Evolutionary conservation across 225 moss, liverwort and hornwort genomes (phyloP).

Genomic region (Takakia lepidozioides): DNA sequence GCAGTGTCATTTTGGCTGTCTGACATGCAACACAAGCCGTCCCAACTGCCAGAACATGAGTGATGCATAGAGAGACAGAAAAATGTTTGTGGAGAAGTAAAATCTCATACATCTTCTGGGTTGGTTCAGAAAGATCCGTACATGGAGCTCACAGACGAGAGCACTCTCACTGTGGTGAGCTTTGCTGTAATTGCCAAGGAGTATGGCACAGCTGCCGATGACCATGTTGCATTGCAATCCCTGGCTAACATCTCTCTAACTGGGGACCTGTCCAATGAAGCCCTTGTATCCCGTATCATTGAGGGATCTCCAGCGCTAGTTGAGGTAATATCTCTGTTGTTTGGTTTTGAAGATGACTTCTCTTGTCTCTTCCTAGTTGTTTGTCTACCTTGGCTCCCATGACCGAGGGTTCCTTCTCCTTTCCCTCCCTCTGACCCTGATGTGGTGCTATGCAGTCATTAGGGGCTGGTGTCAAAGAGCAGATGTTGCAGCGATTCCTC

Average conservation of each 20-base stretch:
- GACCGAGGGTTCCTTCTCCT: background rate
- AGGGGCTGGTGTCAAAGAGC: conserved; percentile 52
- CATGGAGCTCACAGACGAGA: conserved; percentile 79
- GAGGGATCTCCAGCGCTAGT: conserved; percentile 58
- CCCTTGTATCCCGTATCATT: conserved; percentile 71
- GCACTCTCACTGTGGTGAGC: conserved; percentile 56
- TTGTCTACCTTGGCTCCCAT: too few species aligned
- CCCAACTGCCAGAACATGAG: too few species aligned
- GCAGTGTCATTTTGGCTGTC: too few species aligned
- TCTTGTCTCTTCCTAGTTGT: too few species aligned
- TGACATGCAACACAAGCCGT: too few species aligned
- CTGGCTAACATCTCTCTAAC: conserved; percentile 57
- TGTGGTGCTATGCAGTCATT: conserved; percentile 38
- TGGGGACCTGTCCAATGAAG: conserved; percentile 73
- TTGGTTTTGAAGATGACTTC: too few species aligned
- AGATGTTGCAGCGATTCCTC: conserved; percentile 62
- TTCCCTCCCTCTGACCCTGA: background rate
- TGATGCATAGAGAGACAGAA: too few species aligned
- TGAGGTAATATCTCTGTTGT: conserved; percentile 40
- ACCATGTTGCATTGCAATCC: conserved; percentile 62
- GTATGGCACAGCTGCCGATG: conserved; percentile 71
- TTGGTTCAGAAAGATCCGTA: conserved; percentile 81
- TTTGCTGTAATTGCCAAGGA: conserved; percentile 51
- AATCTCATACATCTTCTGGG: background rate
- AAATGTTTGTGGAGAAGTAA: too few species aligned